Evolutionary conservation across 2,329 filamentous ascomycete genomes (phyloP).

Genomic region (Penicillium sp.): DNA sequence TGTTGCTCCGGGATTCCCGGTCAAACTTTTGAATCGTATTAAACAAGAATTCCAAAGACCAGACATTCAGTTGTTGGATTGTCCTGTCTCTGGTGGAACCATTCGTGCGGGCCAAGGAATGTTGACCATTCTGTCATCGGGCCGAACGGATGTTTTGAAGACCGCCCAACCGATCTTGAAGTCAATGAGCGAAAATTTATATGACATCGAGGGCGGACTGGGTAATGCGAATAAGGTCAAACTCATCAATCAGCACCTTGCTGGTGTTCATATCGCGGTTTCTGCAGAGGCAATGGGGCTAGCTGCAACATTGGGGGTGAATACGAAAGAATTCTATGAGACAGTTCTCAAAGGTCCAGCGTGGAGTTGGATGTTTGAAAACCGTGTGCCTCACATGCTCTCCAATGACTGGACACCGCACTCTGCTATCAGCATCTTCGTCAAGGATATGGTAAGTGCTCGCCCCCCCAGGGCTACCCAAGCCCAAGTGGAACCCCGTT

Average conservation of each 20-base stretch:
- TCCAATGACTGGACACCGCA: conserved; percentile 49
- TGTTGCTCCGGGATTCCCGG: conserved; percentile 36
- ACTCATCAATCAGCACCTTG: conserved; percentile 60
- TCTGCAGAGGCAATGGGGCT: conserved; percentile 57
- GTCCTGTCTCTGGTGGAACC: conserved; percentile 43
- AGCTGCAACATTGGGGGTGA: conserved; percentile 54
- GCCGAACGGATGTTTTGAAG: conserved; percentile 21
- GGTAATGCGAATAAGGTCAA: conserved; percentile 59
- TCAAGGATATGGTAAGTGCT: conserved; percentile 30
- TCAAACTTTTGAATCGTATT: conserved; percentile 17
- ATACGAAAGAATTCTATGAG: conserved; percentile 37
- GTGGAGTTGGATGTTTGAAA: conserved; percentile 59
- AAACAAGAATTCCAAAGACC: conserved; percentile 21
- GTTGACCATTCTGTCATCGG: conserved; percentile 41
- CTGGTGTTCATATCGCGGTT: conserved; percentile 59
- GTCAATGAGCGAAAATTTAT: conserved; percentile 43
- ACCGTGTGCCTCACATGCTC: conserved; percentile 56
- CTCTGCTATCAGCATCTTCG: conserved; percentile 39
- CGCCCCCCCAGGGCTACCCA: not conserved
- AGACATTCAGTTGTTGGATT: conserved; percentile 36
- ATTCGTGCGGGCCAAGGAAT: conserved; percentile 39
- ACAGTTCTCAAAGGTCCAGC: conserved; percentile 29
- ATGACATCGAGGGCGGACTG: conserved; percentile 54
- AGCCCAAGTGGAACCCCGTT: not conserved
- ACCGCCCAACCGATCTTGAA: conserved; percentile 28